Evolutionary conservation across 768 basidiomycete species (phyloP).

Genomic region (Naganishia randhawae): DNA sequence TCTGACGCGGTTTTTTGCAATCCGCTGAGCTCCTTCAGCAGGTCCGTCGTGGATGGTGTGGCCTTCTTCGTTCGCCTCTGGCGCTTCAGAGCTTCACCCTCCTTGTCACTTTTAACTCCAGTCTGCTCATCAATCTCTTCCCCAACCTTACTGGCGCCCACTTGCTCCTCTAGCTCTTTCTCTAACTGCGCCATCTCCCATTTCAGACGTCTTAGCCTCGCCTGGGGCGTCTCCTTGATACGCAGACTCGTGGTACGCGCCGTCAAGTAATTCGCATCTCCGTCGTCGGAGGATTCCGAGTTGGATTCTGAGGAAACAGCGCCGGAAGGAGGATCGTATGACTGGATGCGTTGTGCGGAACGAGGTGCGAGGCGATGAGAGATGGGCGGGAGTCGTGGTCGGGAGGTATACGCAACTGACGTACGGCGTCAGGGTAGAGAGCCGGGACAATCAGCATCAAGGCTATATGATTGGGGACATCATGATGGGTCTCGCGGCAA

Average conservation of each 20-base stretch:
- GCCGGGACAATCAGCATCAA: too few species aligned
- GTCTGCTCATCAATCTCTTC: slow-evolving; percentile 54
- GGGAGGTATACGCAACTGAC: slow-evolving; percentile 30
- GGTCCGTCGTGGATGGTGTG: neutral
- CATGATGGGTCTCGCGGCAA: neutral
- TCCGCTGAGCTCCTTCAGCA: slow-evolving; percentile 1
- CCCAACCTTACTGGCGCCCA: slow-evolving; percentile 52
- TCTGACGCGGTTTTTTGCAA: neutral
- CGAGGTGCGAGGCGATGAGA: slow-evolving; percentile 18
- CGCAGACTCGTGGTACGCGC: slow-evolving; percentile 4
- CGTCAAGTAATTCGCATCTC: slow-evolving; percentile 1
- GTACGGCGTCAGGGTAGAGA: neutral
- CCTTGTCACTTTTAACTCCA: slow-evolving; percentile 63
- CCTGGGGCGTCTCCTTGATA: slow-evolving; percentile 48
- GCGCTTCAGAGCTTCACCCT: neutral
- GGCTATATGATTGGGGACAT: neutral
- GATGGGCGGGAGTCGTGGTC: slow-evolving; percentile 40
- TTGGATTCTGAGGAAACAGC: slow-evolving; percentile 11
- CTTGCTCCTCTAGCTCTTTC: slow-evolving; percentile 63
- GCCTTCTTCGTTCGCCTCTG: neutral
- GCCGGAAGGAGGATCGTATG: neutral
- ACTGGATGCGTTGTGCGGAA: neutral
- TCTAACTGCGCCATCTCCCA: slow-evolving; percentile 77
- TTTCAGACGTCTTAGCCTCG: slow-evolving; percentile 58
- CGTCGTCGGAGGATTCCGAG: slow-evolving; percentile 30